phyloP scores from a whole-genome alignment of 2,329 filamentous ascomycete species.

The Talaromyces sp. region DNA sequence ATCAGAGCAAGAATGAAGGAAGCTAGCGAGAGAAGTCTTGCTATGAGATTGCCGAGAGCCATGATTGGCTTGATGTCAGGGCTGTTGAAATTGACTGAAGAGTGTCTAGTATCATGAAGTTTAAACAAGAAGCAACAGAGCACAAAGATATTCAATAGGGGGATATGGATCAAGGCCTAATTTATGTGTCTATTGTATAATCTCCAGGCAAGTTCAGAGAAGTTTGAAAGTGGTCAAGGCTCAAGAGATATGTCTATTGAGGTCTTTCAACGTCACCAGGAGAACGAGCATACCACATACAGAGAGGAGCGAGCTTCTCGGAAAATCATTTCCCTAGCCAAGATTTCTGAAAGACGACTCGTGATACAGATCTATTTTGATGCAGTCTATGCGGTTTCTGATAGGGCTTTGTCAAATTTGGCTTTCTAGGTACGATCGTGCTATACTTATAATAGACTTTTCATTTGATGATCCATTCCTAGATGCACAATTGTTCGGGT shows the following conservation, averaged over 20 bases:
- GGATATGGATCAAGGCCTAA: not conserved
- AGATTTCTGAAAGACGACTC: not conserved
- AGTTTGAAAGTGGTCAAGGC: not conserved
- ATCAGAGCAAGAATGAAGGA: conserved; percentile 6
- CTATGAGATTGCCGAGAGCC: conserved; percentile 3
- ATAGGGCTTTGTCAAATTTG: not conserved
- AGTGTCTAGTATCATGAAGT: not conserved
- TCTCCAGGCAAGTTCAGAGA: not conserved
- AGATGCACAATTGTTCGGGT: not conserved
- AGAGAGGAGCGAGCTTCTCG: not conserved
- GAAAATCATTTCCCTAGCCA: not conserved
- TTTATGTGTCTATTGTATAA: not conserved
- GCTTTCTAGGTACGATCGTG: not conserved
- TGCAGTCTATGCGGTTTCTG: not conserved
- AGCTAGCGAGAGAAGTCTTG: conserved; percentile 4
- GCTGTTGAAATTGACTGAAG: not conserved
- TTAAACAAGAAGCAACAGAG: not conserved
- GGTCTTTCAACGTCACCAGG: not conserved
- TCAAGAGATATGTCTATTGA: not conserved
- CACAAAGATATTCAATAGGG: not conserved
- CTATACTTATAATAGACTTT: not conserved
- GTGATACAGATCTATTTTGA: not conserved
- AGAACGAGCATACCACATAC: not conserved
- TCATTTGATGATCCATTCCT: not conserved
- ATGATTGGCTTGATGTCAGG: not conserved